A percentile compares a stretch with the other conserved stretches of the same genome.
phyloP scores from a whole-genome alignment of 352 stramenopile genomes.

The Pythium oligandrum region DNA sequence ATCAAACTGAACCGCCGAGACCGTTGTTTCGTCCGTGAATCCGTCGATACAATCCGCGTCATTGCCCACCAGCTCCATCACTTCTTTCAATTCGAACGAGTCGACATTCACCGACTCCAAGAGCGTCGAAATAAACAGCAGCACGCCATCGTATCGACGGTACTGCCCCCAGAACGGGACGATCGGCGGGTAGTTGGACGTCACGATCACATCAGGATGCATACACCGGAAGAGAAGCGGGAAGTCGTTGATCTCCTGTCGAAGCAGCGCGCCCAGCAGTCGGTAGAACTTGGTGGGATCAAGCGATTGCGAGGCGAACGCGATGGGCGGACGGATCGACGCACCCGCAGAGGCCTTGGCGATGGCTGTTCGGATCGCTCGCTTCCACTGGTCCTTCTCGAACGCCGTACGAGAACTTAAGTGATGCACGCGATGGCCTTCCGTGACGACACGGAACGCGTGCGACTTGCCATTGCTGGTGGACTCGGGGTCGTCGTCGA shows the following conservation, averaged over 20 bases:
- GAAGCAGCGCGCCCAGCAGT: conserved; percentile 54
- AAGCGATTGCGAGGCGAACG: conserved; percentile 69
- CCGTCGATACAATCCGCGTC: conserved; percentile 64
- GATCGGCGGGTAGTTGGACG: conserved; percentile 81
- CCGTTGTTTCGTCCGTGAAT: conserved; percentile 20
- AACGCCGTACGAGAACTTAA: conserved; percentile 72
- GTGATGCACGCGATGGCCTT: conserved; percentile 65
- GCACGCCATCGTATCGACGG: conserved; percentile 69
- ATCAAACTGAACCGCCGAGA: too few relatives aligned
- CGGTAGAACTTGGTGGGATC: conserved; percentile 72
- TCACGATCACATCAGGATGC: conserved; percentile 72
- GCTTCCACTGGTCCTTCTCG: conserved; percentile 81
- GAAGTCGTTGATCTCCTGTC: conserved; percentile 70
- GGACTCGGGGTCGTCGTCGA: conserved; percentile 45
- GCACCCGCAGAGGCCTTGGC: conserved; percentile 19
- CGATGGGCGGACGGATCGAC: conserved; percentile 28
- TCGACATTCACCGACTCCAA: conserved; percentile 72
- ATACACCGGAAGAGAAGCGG: conserved; percentile 73
- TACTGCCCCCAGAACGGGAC: conserved; percentile 86
- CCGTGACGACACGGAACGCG: conserved; percentile 58
- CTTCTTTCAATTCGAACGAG: conserved; percentile 64
- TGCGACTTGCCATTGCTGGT: conserved; percentile 48
- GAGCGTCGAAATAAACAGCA: conserved; percentile 81
- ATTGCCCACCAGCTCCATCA: conserved; percentile 66
- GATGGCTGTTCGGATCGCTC: conserved; percentile 67